phyloP scores from a whole-genome alignment of 768 basidiomycete genomes.

The Boletellus ananiceps region DNA sequence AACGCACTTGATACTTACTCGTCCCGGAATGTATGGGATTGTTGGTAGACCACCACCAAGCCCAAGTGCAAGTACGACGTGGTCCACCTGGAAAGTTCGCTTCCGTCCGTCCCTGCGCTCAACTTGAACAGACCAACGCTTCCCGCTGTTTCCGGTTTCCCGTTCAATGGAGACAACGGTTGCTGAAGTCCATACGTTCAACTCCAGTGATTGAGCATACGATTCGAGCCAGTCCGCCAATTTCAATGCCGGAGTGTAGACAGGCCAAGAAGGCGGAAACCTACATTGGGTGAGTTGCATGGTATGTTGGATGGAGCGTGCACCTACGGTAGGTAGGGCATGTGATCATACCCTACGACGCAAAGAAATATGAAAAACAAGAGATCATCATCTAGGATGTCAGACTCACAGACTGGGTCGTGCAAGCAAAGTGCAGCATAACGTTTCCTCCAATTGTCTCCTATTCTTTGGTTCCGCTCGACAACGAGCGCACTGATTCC shows the following conservation, averaged over 20 bases:
- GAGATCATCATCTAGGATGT: not conserved
- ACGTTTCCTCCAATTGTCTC: conserved; percentile 31
- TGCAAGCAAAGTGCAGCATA: conserved; percentile 29
- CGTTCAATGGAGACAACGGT: conserved; percentile 25
- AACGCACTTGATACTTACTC: conserved; percentile 26
- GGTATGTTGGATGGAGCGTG: not conserved
- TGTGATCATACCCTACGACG: conserved; percentile 40
- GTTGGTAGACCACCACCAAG: conserved; percentile 42
- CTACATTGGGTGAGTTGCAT: conserved; percentile 23
- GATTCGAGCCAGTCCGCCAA: conserved; percentile 65
- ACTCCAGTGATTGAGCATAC: conserved; percentile 55
- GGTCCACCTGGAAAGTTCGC: conserved; percentile 41
- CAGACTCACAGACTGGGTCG: conserved; percentile 29
- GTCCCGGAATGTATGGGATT: conserved; percentile 42
- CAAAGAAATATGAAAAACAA: not conserved
- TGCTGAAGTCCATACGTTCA: conserved; percentile 61
- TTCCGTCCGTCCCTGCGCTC: conserved; percentile 32
- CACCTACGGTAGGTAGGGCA: conserved; percentile 54
- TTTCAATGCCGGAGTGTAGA: conserved; percentile 50
- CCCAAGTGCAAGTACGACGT: conserved; percentile 49
- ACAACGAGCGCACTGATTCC: conserved; percentile 18
- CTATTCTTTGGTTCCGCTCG: conserved; percentile 25
- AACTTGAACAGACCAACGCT: conserved; percentile 42
- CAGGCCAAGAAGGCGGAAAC: conserved; percentile 58
- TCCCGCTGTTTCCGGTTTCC: conserved; percentile 29